Base-by-base conservation (phyloP, 371 early-diverging fungal species). In the Circinella umbellata region DNA sequence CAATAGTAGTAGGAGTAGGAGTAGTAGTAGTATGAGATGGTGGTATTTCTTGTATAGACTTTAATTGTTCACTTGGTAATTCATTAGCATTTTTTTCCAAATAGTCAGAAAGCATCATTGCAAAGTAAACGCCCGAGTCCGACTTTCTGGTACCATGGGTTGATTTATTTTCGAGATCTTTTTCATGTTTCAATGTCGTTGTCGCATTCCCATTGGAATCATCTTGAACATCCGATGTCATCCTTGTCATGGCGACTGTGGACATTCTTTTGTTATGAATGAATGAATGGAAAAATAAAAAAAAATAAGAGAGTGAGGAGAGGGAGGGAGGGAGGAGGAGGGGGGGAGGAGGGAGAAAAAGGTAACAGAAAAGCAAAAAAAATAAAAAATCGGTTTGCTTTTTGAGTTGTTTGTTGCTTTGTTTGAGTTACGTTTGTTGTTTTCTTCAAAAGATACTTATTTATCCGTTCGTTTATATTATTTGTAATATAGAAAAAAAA, bases 71-170 rank as follows among this genome's bases (percentile, higher is more conserved):
- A 17, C 61, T 61, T 3, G 62, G 35, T 17, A 27, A 42, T 10
- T 59, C 62, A 37, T n/a, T 64, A 27, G 65, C 68, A 10, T 64
- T 59, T 34, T 53, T 68, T 36, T 72, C 69, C n/a, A 72, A 42
- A 36, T 72, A 68, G 17, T 72, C 66, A 18, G 73, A 72, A 27
- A 72, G 65, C 64, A 72, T 68, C 65, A 65, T 65, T 18, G 73
- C 69, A 54, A 72, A 60, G 27, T 65, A 68, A 27, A 72, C 61
- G 20, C 73, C 73, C 60, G 73, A 68, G 54, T 72, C 73, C n/a
- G 69, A 61, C 61, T 72, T 68, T 38, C 67, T 63, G 36, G 60
- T 63, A 15, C 35, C 17, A 35, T n/a, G 49, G 34, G 47, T 53
- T 8, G 59, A 37, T 6, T 67, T 49, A 18, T 35, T 53, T 66